phyloP scores from a whole-genome alignment of 2,329 filamentous ascomycete species.

The Beauveria bassiana region DNA sequence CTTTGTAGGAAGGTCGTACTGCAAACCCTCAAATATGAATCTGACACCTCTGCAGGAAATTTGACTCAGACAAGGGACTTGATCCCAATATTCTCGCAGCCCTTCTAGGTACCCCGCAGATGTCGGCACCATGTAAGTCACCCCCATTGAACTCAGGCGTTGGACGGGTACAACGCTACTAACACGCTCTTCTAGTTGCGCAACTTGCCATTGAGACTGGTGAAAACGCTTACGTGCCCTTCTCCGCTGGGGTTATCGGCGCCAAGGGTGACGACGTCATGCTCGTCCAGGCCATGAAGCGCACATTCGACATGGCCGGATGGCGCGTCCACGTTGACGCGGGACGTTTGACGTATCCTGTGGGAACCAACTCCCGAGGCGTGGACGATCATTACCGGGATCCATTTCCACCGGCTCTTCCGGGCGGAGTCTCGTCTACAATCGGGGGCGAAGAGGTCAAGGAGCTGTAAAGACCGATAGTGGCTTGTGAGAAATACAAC shows the following conservation, averaged over 20 bases:
- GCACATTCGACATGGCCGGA: conserved; percentile 20
- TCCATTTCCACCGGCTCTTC: not conserved
- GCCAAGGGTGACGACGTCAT: conserved; percentile 19
- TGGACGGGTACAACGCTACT: not conserved
- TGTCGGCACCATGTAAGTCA: conserved; percentile 29
- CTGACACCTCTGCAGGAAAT: not conserved
- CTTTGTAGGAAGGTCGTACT: not conserved
- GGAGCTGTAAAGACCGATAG: not conserved
- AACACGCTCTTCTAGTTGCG: conserved; percentile 17
- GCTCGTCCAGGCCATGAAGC: conserved; percentile 22
- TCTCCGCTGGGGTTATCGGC: conserved; percentile 25
- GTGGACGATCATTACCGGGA: conserved; percentile 12
- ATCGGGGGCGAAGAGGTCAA: not conserved
- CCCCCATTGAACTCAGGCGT: not conserved
- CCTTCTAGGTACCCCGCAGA: conserved; percentile 23
- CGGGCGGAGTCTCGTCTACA: not conserved
- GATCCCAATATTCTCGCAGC: conserved; percentile 21
- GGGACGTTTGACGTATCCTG: conserved; percentile 24
- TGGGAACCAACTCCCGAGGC: conserved; percentile 11
- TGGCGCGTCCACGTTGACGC: conserved; percentile 22
- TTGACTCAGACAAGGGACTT: conserved; percentile 16
- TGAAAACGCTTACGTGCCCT: conserved; percentile 22
- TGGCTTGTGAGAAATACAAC: not conserved
- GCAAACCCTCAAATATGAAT: not conserved
- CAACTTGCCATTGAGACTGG: conserved; percentile 24